These are phyloP conservation scores for Chlorencoelia australis DNA, from an alignment of 2,329 filamentous ascomycete genomes.

Conservation along the genomic window DNA sequence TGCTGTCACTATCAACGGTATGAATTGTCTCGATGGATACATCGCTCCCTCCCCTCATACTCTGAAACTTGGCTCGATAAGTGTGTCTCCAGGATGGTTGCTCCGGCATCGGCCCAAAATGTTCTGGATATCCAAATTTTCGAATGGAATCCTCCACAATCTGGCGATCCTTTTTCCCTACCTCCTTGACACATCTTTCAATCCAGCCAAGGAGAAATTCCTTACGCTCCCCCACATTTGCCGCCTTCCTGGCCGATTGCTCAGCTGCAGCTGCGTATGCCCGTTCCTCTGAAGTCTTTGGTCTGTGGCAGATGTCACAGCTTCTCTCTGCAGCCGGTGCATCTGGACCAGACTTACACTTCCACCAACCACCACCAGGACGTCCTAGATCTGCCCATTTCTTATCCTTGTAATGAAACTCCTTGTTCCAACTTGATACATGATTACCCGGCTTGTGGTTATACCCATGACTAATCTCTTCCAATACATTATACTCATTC, in stretches of 20 bases:
- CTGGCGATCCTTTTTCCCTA: constrained; percentile 1
- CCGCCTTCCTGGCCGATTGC: neutral
- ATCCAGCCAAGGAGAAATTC: constrained; percentile 1
- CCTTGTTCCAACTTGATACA: constrained; percentile 12
- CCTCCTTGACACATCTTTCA: neutral
- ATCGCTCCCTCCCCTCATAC: too few relatives aligned
- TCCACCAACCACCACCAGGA: constrained; percentile 21
- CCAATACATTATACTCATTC: constrained; percentile 11
- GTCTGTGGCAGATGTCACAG: constrained; percentile 12
- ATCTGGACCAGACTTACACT: constrained; percentile 14
- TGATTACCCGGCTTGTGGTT: constrained; percentile 3
- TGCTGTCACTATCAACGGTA: too few relatives aligned
- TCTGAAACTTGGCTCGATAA: too few relatives aligned
- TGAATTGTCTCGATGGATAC: too few relatives aligned
- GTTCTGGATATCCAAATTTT: neutral
- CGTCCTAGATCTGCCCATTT: constrained; percentile 17
- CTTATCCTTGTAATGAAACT: constrained; percentile 17
- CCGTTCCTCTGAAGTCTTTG: neutral
- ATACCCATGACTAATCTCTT: constrained; percentile 11
- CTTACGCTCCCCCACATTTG: neutral
- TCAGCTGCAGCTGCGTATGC: neutral
- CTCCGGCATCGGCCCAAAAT: too few relatives aligned
- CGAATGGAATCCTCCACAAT: neutral
- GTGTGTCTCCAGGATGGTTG: too few relatives aligned
- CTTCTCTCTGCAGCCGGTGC: constrained; percentile 13